Conservation (phyloP, 495 filamentous ascomycete species). For the Tetracladium marchalianum region DNA sequence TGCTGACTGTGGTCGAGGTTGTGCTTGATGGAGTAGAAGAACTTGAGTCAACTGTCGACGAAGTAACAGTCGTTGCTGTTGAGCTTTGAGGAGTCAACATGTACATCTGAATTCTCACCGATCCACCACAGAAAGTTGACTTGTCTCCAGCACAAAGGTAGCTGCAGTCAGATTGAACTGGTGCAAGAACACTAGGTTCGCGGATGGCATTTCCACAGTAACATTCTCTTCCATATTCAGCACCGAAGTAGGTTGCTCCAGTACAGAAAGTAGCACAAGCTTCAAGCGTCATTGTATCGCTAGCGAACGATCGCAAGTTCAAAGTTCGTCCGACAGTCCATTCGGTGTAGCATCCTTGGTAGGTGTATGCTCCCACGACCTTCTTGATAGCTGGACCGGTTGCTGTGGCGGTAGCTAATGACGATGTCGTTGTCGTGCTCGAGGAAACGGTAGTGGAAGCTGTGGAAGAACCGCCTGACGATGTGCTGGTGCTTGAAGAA, state of each 20-base stretch:
- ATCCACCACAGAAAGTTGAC: constrained; percentile 24
- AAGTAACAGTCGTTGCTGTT: background rate
- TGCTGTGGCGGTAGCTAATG: constrained; percentile 10
- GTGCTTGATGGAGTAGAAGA: background rate
- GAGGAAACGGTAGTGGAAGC: constrained; percentile 5
- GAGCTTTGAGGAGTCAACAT: constrained; percentile 5
- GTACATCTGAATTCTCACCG: constrained; percentile 17
- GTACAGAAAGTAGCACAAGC: constrained; percentile 35
- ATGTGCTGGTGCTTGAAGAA: background rate
- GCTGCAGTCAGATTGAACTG: constrained; percentile 5
- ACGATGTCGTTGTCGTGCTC: constrained; percentile 11
- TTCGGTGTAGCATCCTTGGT: constrained; percentile 39
- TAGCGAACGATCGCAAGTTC: constrained; percentile 22
- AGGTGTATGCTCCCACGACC: constrained; percentile 29
- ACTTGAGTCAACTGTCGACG: background rate
- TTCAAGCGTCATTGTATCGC: constrained; percentile 42
- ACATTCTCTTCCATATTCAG: constrained; percentile 37
- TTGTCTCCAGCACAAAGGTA: constrained; percentile 2
- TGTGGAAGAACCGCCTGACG: background rate
- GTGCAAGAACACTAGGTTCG: constrained; percentile 23
- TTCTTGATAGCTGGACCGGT: constrained; percentile 16
- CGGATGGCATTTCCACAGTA: constrained; percentile 40
- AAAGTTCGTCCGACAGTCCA: constrained; percentile 9
- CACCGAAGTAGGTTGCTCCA: constrained; percentile 33
- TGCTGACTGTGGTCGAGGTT: background rate